phyloP scores from a whole-genome alignment of 768 basidiomycete species.

The Tulasnella sp. region DNA sequence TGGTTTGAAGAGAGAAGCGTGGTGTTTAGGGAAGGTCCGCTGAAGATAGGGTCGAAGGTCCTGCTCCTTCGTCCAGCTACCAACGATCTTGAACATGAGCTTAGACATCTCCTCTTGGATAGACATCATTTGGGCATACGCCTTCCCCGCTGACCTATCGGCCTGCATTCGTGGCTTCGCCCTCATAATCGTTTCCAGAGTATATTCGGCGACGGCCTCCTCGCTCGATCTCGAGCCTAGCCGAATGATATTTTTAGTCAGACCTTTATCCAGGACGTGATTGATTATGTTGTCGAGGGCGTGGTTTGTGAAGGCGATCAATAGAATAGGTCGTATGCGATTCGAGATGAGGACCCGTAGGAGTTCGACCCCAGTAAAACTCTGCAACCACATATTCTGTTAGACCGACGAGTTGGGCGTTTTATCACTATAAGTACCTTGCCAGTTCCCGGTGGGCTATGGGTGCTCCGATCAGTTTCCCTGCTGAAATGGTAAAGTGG shows the following conservation, averaged over 20 bases:
- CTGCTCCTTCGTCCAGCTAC: slow-evolving; percentile 44
- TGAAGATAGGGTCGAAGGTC: slow-evolving; percentile 52
- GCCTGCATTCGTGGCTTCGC: too few species aligned
- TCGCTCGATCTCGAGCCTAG: slow-evolving; percentile 55
- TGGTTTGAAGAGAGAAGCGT: slow-evolving; percentile 48
- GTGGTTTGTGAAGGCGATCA: slow-evolving; percentile 76
- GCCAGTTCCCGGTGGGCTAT: slow-evolving; percentile 80
- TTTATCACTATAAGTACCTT: slow-evolving; percentile 56
- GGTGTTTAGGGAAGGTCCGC: slow-evolving; percentile 55
- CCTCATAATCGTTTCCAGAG: background rate
- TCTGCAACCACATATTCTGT: slow-evolving; percentile 45
- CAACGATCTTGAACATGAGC: slow-evolving; percentile 52
- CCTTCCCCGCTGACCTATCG: slow-evolving; percentile 44
- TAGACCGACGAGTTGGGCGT: background rate
- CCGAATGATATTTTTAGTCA: slow-evolving; percentile 67
- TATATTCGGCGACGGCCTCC: slow-evolving; percentile 30
- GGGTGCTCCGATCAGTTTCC: slow-evolving; percentile 53
- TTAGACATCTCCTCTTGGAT: slow-evolving; percentile 53
- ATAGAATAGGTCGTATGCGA: slow-evolving; percentile 56
- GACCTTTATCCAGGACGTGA: slow-evolving; percentile 64
- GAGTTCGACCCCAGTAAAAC: slow-evolving; percentile 70
- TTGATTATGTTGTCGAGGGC: slow-evolving; percentile 74
- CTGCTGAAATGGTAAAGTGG: background rate
- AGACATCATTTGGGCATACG: slow-evolving; percentile 50
- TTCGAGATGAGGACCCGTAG: slow-evolving; percentile 63